Conservation (phyloP, 306 rosid genomes). For the Trichosanthes cucumerina region DNA sequence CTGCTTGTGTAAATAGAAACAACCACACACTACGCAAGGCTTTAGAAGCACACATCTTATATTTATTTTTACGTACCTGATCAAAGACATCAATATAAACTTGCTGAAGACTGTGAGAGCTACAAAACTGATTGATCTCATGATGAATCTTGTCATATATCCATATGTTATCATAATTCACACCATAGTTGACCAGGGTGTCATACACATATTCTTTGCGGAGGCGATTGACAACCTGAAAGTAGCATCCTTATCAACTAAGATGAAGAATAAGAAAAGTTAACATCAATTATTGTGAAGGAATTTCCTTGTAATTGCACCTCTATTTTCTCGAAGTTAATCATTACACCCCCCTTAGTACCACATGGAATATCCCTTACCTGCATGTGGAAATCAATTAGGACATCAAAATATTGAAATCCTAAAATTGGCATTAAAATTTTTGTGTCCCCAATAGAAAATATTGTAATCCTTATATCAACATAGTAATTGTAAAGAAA, state of each 20-base stretch:
- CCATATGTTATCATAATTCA: conserved; percentile 84
- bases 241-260: conserved; percentile 11
- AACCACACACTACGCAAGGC: neutral
- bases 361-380: conserved; percentile 92
- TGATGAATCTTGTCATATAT: conserved; percentile 94
- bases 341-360: conserved; percentile 94
- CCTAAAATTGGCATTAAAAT: neutral
- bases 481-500: neutral
- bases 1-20: neutral
- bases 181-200: conserved; percentile 75
- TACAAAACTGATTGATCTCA: conserved; percentile 89
- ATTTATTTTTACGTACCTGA: conserved; percentile 39
- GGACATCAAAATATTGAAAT: neutral
- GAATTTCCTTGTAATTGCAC: conserved; percentile 21
- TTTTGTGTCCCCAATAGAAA: neutral
- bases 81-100: conserved; percentile 93
- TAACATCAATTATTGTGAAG: neutral
- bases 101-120: conserved; percentile 73
- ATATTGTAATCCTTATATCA: neutral
- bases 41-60: neutral
- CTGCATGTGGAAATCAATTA: conserved; percentile 23
- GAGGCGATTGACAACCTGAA: conserved; percentile 81
- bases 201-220: conserved; percentile 62
- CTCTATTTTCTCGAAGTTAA: conserved; percentile 79
- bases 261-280: neutral